Percentiles rank a stretch among this genome's conserved stretches.
phyloP scores from a whole-genome alignment of 1,284 basidiomycete species.

The Wallemia mellicola region DNA sequence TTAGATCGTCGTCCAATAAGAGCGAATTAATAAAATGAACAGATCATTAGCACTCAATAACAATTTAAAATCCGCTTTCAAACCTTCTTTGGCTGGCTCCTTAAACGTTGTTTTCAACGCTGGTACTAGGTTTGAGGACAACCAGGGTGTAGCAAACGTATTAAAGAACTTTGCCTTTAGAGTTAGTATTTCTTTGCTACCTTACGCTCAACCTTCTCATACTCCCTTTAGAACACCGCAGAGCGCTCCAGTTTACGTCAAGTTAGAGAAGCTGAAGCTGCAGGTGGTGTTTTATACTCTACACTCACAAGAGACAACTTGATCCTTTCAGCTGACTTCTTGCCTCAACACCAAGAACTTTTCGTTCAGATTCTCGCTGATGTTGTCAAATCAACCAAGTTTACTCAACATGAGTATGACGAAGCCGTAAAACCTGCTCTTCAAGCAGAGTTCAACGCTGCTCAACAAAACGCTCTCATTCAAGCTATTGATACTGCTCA shows the following conservation, averaged over 20 bases:
- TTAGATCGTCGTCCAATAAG: neutral
- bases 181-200: slow-evolving; percentile 22
- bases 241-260: slow-evolving; percentile 68
- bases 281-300: slow-evolving; percentile 71
- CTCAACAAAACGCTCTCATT: slow-evolving; percentile 29
- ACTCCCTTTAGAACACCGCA: slow-evolving; percentile 33
- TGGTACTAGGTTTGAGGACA: slow-evolving; percentile 55
- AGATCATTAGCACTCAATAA: neutral
- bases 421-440: slow-evolving; percentile 58
- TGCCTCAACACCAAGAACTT: slow-evolving; percentile 75
- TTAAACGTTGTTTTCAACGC: slow-evolving; percentile 74
- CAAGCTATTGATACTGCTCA: slow-evolving; percentile 51
- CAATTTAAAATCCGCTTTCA: slow-evolving; percentile 1
- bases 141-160: slow-evolving; percentile 60
- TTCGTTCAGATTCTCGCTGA: slow-evolving; percentile 65
- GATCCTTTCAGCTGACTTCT: slow-evolving; percentile 72
- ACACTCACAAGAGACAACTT: slow-evolving; percentile 69
- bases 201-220: neutral
- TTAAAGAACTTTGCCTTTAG: slow-evolving; percentile 94
- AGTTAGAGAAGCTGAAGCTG: slow-evolving; percentile 72
- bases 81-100: slow-evolving; percentile 39
- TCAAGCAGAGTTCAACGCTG: slow-evolving; percentile 33
- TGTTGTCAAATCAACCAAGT: slow-evolving; percentile 49
- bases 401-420: slow-evolving; percentile 51
- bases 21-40: neutral